These are phyloP conservation scores for Allantophomopsis lycopodina DNA, from an alignment of 2,329 filamentous ascomycete species.

Conservation along the genomic window DNA sequence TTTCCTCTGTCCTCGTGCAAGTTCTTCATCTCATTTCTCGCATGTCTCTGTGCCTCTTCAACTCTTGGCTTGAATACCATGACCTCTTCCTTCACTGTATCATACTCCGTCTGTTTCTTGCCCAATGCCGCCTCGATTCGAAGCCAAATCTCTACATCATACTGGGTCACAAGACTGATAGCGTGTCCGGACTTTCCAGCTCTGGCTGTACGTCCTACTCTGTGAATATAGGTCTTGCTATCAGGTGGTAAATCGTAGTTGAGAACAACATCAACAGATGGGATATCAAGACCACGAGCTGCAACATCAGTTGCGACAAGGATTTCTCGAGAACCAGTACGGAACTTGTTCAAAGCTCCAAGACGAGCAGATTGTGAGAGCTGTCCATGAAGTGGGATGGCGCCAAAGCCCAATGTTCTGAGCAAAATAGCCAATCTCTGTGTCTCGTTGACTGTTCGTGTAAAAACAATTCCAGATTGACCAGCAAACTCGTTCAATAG, in stretches of 20 bases:
- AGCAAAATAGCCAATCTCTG: constrained; percentile 76
- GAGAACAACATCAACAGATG: constrained; percentile 75
- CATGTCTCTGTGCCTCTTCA: constrained; percentile 70
- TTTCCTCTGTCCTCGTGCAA: constrained; percentile 53
- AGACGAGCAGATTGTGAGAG: constrained; percentile 78
- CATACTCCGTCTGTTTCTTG: constrained; percentile 58
- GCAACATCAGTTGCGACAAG: constrained; percentile 92
- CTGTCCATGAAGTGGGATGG: constrained; percentile 87
- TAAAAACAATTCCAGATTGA: constrained; percentile 83
- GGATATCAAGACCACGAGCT: constrained; percentile 83
- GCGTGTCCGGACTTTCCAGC: constrained; percentile 77
- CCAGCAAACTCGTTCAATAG: constrained; percentile 77
- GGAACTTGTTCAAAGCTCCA: constrained; percentile 84
- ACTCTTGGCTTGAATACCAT: constrained; percentile 69
- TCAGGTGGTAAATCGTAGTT: constrained; percentile 78
- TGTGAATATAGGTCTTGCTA: constrained; percentile 82
- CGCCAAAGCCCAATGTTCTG: constrained; percentile 72
- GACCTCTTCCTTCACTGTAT: constrained; percentile 66
- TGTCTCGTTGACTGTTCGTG: constrained; percentile 80
- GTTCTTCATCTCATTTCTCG: constrained; percentile 70
- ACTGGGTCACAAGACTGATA: constrained; percentile 73
- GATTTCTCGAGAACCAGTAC: constrained; percentile 65
- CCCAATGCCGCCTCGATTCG: constrained; percentile 74
- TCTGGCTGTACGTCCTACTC: constrained; percentile 77
- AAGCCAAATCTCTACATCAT: constrained; percentile 69